phyloP scores from a whole-genome alignment of 306 rosid genomes.

The Prunus padus region DNA sequence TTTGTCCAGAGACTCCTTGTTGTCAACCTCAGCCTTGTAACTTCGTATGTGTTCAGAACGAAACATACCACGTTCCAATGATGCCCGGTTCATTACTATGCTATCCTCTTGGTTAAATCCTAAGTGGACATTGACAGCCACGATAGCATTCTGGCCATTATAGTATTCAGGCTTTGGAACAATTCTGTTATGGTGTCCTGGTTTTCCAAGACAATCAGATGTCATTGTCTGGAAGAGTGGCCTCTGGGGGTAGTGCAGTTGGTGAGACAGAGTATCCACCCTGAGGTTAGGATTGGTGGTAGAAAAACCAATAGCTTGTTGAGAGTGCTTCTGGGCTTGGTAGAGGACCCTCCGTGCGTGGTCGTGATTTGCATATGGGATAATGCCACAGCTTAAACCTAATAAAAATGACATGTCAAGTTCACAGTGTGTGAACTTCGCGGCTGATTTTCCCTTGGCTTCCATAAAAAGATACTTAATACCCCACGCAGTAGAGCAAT shows the following conservation, averaged over 20 bases:
- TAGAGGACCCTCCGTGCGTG: constrained; percentile 92
- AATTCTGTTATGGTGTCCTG: constrained; percentile 39
- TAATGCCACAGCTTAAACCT: constrained; percentile 78
- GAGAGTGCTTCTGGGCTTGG: constrained; percentile 94
- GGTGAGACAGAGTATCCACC: constrained; percentile 89
- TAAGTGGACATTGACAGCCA: constrained; percentile 90
- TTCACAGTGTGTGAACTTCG: constrained; percentile 82
- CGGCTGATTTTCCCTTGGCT: constrained; percentile 43
- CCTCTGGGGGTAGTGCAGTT: constrained; percentile 78
- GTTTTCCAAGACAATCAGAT: constrained; percentile 81
- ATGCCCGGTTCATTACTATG: constrained; percentile 90
- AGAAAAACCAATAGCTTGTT: constrained; percentile 88
- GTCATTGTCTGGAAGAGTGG: constrained; percentile 81
- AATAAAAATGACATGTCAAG: constrained; percentile 84
- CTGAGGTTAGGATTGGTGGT: constrained; percentile 70
- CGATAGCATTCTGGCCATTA: constrained; percentile 94
- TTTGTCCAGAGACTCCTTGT: constrained; percentile 70
- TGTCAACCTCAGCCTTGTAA: constrained; percentile 87
- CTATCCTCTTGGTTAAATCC: constrained; percentile 99
- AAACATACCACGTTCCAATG: constrained; percentile 98
- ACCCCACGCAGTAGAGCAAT: constrained; percentile 83
- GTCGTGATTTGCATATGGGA: constrained; percentile 94
- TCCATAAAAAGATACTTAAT: constrained; percentile 53
- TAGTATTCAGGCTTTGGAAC: constrained; percentile 71
- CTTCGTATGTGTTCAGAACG: constrained; percentile 87